These are phyloP conservation scores for Apostasia ramifera DNA, from an alignment of 106 monocot species.

Conservation along the genomic window DNA sequence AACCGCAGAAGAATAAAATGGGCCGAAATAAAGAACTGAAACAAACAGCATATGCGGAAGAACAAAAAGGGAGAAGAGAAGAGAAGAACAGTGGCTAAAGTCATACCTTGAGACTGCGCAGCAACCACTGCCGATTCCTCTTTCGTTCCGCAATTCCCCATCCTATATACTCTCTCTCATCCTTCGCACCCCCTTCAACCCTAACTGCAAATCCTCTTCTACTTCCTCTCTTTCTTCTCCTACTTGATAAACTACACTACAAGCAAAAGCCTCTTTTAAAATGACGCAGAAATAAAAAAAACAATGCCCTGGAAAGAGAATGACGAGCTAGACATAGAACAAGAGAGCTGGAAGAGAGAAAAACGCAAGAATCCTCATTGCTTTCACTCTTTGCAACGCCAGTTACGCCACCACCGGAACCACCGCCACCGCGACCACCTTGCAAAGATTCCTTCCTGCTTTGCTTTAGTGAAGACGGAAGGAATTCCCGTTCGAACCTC, in stretches of 20 bases:
- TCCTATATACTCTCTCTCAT: slow-evolving; percentile 44
- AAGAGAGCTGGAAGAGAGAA: background rate
- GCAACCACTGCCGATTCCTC: slow-evolving; percentile 78
- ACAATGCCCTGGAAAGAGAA: background rate
- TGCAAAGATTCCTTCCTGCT: slow-evolving; percentile 21
- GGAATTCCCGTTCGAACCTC: slow-evolving; percentile 22
- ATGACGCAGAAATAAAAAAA: slow-evolving; percentile 9
- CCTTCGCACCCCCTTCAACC: slow-evolving; percentile 14
- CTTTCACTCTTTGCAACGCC: background rate
- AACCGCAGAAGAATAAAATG: too few relatives aligned
- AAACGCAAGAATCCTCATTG: background rate
- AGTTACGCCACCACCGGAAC: background rate
- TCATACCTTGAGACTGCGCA: slow-evolving; percentile 59
- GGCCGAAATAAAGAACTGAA: background rate
- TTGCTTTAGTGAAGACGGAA: slow-evolving; percentile 21
- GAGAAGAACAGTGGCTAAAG: background rate
- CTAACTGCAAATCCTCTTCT: background rate
- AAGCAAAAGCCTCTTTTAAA: background rate
- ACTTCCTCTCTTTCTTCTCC: background rate
- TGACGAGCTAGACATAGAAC: too few relatives aligned
- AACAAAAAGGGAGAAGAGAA: background rate
- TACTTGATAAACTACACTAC: background rate
- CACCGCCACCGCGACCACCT: slow-evolving; percentile 8
- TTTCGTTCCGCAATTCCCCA: slow-evolving; percentile 91
- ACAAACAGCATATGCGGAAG: background rate